Base-by-base conservation (phyloP, 768 basidiomycete species). In the Mycena amicta region DNA sequence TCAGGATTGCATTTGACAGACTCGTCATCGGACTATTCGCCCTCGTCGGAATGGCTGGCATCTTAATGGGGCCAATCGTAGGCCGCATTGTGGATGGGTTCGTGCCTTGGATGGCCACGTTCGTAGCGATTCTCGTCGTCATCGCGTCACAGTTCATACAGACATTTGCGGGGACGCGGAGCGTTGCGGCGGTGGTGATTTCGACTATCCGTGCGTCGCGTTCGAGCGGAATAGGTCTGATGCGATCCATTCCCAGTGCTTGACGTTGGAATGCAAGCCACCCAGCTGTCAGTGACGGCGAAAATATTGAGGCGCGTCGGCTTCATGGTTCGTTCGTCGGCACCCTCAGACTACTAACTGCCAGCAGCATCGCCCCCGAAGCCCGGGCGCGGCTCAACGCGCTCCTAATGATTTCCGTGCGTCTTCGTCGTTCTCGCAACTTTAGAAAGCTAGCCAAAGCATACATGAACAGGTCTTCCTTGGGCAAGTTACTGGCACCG, bases 401-500 rank as follows among this genome's bases (percentile, higher is more conserved):
- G 3, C 77, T 85, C 49, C 72, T 80, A 45, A 74, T 87, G 40
- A 50, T 67, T 20, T 61, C 64, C 2, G 66, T 67, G 51, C 1
- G 66, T 56, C 5, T 33, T 23, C 30, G 1, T 16, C 23, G 13
- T n/a, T 3, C 15, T 22, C 1, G 22, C 29, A 12, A 4, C 6
- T 27, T 2, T 3, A 1, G 3, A 5, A 6, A 18, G 25, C 15
- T 22, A n/a, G 6, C 4, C 39, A 18, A 46, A 18, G n/a, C 28
- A 50, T 30, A 16, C 5, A 33, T 33, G 6, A 39, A 46, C 59
- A 60, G 59, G 56, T 60, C 15, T 60, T 60, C 28, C 50, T 60
- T 28, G 86, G 86, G 0, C 83, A 86, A 71, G 82, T 86, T 13
- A 81, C 83, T 66, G 86, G 86, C 3, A 85, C 85, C 5, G 74